Evolutionary conservation across 2,329 filamentous ascomycete species (phyloP), one percentile per base, ranked within the genome.

Genomic region (Capronia epimyces): DNA sequence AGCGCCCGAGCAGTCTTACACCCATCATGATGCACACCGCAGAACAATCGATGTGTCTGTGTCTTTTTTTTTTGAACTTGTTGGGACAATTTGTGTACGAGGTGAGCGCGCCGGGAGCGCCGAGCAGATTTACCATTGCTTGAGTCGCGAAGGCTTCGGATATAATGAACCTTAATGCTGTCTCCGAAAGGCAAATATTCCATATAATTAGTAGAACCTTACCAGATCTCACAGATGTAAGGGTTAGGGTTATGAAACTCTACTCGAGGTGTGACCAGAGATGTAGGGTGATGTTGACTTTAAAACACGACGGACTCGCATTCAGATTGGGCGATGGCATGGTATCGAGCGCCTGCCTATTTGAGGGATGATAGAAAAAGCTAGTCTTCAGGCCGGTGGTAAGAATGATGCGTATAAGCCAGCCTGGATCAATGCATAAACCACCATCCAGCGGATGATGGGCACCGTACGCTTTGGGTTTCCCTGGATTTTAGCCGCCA

Each of bases 381-480:
- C 6, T 8, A 5, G 24, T 32, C 29, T 32, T 32, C 13, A 95
- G 18, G 93, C 93, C 36, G 93, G 93, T 3, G 93, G 93, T 43
- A 98, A 75, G 66, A 98, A 98, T 2, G 83, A 89, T 3, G 89
- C 84, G 73, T 89, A 98, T 36, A 98, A 71, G 6, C 81, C 84
- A 0, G 80, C 89, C 66, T 98, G 93, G 37, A 96, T 78, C 27
- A 86, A 67, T 2, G 81, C 87, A 71, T 98, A 98, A 69, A 90
- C 78, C 47, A 89, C 74, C 75, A 91, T 87, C 60, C 82, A 87
- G 45, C 80, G 71, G 39, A 87, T 75, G 13, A 82, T 65, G 43
- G 64, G 62, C 60, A 29, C 46, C 10, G 46, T 21, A 18, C 24
- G 31, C 34, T 18, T 47, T 27, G 51, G 27, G 50, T 43, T n/a